phyloP scores from a whole-genome alignment of 257 asterid species.

The Ilex aquifolium region DNA sequence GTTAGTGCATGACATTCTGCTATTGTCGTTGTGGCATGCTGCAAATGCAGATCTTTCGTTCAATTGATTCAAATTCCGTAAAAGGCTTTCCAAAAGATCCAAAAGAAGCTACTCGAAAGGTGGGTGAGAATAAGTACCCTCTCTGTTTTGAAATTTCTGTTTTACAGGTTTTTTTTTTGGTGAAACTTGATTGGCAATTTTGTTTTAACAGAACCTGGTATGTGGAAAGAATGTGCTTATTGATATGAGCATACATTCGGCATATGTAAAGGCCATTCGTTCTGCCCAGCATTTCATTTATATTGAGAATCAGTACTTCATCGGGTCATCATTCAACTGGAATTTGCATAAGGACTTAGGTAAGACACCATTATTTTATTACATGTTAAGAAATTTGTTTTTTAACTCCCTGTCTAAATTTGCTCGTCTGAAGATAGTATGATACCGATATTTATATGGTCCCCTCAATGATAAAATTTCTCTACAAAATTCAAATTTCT shows the following conservation, averaged over 20 bases:
- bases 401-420: too few species aligned
- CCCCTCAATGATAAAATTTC: too few species aligned
- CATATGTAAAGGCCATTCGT: slow-evolving; percentile 89
- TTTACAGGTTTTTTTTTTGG: slow-evolving; percentile 2
- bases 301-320: slow-evolving; percentile 95
- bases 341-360: slow-evolving; percentile 72
- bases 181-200: background rate
- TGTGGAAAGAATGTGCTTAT: slow-evolving; percentile 96
- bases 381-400: background rate
- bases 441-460: background rate
- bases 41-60: slow-evolving; percentile 71
- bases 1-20: background rate
- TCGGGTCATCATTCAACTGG: slow-evolving; percentile 96
- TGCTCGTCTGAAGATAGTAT: background rate
- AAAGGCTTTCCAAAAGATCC: slow-evolving; percentile 94
- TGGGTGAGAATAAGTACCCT: slow-evolving; percentile 28
- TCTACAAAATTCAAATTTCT: too few species aligned
- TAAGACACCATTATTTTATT: slow-evolving; percentile 25
- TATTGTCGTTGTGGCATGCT: slow-evolving; percentile 4
- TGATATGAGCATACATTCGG: slow-evolving; percentile 97
- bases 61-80: slow-evolving; percentile 95
- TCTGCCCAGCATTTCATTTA: slow-evolving; percentile 92
- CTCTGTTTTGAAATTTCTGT: slow-evolving; percentile 5
- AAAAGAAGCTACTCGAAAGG: slow-evolving; percentile 67
- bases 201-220: slow-evolving; percentile 61